These are phyloP conservation scores for Colletotrichum sidae DNA, from an alignment of 2,329 filamentous ascomycete genomes.

Conservation along the genomic window DNA sequence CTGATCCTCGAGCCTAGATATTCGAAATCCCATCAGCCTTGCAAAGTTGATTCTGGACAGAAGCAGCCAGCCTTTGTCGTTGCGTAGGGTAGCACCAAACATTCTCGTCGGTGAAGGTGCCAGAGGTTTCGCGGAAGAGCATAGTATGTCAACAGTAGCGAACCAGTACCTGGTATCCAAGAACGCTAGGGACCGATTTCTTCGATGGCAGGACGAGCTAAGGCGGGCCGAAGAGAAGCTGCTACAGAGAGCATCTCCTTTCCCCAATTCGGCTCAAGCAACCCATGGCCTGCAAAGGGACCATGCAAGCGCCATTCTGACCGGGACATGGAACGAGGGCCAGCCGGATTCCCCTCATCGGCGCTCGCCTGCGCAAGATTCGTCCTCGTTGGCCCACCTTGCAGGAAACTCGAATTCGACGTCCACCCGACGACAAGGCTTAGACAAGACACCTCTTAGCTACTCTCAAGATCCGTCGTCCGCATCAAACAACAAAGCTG, in stretches of 20 bases:
- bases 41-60: conserved; percentile 86
- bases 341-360: conserved; percentile 67
- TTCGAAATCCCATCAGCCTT: conserved; percentile 91
- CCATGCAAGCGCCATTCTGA: conserved; percentile 66
- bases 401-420: conserved; percentile 16
- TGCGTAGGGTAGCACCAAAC: conserved; percentile 92
- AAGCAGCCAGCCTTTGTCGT: conserved; percentile 80
- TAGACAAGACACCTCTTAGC: conserved; percentile 44
- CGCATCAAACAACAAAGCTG: conserved; percentile 15
- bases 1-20: conserved; percentile 65
- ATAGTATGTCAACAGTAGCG: conserved; percentile 78
- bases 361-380: conserved; percentile 39
- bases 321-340: conserved; percentile 72
- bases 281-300: conserved; percentile 50
- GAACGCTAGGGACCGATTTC: conserved; percentile 81
- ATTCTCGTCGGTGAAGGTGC: conserved; percentile 89
- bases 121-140: conserved; percentile 83
- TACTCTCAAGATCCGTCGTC: conserved; percentile 40
- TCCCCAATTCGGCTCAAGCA: conserved; percentile 4
- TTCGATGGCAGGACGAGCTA: conserved; percentile 82
- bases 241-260: conserved; percentile 46
- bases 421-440: conserved; percentile 23
- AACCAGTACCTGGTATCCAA: conserved; percentile 84
- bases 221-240: conserved; percentile 66
- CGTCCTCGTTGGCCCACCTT: conserved; percentile 2